Evolutionary conservation across 176 grass and related monocot species (phyloP).

Genomic region (Saccharum spontaneum): DNA sequence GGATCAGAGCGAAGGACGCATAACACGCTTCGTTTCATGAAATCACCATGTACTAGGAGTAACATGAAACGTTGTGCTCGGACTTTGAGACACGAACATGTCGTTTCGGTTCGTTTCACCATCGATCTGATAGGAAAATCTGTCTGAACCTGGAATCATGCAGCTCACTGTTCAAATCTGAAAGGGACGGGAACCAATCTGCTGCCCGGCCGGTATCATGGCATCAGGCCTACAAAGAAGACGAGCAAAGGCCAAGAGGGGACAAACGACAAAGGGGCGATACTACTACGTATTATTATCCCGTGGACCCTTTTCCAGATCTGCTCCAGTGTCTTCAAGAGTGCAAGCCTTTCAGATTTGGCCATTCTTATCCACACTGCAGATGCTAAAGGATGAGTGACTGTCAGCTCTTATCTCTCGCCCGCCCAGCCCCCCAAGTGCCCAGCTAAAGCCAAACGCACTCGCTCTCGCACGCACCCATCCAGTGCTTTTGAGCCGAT

Average conservation of each 20-base stretch:
- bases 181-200: conserved; percentile 5
- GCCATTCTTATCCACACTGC: conserved; percentile 26
- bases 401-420: conserved; percentile 14
- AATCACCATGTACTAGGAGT: too few relatives aligned
- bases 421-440: not conserved
- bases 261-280: conserved; percentile 8
- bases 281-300: not conserved
- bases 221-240: not conserved
- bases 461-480: conserved; percentile 22
- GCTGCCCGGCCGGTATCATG: not conserved
- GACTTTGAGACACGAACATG: not conserved
- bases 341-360: not conserved
- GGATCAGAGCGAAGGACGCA: not conserved
- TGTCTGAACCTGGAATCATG: conserved; percentile 8
- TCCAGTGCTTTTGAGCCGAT: conserved; percentile 34
- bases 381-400: not conserved
- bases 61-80: too few relatives aligned
- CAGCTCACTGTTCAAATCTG: not conserved
- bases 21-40: too few relatives aligned
- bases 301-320: conserved; percentile 32
- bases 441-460: conserved; percentile 10
- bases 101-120: not conserved
- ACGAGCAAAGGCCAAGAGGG: not conserved
- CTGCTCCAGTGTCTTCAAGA: not conserved
- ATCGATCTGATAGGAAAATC: not conserved